Conservation (phyloP, 225 moss, liverwort and hornwort genomes). For the Pleurozium schreberi region DNA sequence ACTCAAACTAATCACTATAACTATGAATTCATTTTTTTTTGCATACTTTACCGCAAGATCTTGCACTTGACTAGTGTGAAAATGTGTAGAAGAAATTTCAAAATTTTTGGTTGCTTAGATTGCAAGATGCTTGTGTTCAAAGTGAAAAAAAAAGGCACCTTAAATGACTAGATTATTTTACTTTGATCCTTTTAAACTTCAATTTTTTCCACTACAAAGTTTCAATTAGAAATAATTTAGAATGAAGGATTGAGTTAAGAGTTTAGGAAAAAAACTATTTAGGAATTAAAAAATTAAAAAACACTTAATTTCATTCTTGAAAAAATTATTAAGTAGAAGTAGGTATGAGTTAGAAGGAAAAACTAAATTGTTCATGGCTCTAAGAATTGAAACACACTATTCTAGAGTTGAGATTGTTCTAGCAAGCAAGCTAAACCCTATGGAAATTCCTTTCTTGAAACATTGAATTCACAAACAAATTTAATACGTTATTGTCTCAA, state of each 20-base stretch:
- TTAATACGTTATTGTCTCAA: not conserved
- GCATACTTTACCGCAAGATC: not conserved
- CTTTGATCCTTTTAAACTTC: no score
- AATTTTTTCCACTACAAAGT: accelerated
- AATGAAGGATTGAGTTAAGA: not conserved
- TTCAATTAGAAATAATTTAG: not conserved
- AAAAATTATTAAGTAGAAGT: not conserved
- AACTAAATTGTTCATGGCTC: no score
- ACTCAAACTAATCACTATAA: no score
- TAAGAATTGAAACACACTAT: not conserved
- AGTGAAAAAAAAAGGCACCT: not conserved
- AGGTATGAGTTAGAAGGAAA: not conserved
- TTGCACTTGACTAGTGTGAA: not conserved
- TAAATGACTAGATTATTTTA: not conserved
- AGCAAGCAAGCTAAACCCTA: not conserved
- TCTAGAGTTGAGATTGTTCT: not conserved
- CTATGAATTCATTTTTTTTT: not conserved
- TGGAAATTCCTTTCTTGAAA: not conserved
- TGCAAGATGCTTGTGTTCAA: not conserved
- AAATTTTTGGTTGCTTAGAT: accelerated
- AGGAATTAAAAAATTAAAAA: no score
- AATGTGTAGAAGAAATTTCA: not conserved
- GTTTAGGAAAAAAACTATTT: no score
- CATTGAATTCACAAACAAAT: not conserved
- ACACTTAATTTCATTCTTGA: not conserved